phyloP scores from a whole-genome alignment of 345 rosid species.

The Ricinus communis region DNA sequence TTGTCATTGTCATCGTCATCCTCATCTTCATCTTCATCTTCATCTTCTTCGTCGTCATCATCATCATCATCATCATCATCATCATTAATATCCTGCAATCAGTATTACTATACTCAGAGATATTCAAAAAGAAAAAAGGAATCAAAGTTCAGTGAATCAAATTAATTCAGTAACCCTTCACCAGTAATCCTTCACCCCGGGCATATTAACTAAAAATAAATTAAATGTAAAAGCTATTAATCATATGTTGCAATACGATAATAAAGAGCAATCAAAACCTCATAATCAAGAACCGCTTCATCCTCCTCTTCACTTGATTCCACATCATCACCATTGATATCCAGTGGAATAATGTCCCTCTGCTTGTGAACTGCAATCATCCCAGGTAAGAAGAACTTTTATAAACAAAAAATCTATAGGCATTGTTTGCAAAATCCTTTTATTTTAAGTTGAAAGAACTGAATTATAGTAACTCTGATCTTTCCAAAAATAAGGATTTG shows the following conservation, averaged over 20 bases:
- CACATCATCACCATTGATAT: slow-evolving; percentile 52
- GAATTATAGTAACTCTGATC: not conserved
- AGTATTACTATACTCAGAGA: not conserved
- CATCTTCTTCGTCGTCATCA: slow-evolving; percentile 37
- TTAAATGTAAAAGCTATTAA: not conserved
- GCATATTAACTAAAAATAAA: not conserved
- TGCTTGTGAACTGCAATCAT: slow-evolving; percentile 71
- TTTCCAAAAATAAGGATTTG: too few relatives aligned
- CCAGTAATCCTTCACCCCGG: not conserved
- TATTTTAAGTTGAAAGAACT: too few relatives aligned
- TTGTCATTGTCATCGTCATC: slow-evolving; percentile 37
- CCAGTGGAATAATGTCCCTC: slow-evolving; percentile 73
- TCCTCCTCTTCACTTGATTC: slow-evolving; percentile 73
- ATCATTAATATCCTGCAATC: slow-evolving; percentile 28
- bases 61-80: slow-evolving; percentile 36
- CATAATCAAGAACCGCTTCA: slow-evolving; percentile 59
- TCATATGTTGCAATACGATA: not conserved
- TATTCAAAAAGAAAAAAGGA: not conserved
- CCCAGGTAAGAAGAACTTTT: too few relatives aligned
- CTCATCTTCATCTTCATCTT: slow-evolving; percentile 40
- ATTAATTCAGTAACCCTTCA: not conserved
- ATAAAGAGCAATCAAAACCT: slow-evolving; percentile 19
- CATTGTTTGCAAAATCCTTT: too few relatives aligned
- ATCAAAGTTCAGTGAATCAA: not conserved
- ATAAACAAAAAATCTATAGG: too few relatives aligned